These are phyloP conservation scores for Boeremia exigua DNA, from an alignment of 2,329 filamentous ascomycete species.

Conservation along the genomic window DNA sequence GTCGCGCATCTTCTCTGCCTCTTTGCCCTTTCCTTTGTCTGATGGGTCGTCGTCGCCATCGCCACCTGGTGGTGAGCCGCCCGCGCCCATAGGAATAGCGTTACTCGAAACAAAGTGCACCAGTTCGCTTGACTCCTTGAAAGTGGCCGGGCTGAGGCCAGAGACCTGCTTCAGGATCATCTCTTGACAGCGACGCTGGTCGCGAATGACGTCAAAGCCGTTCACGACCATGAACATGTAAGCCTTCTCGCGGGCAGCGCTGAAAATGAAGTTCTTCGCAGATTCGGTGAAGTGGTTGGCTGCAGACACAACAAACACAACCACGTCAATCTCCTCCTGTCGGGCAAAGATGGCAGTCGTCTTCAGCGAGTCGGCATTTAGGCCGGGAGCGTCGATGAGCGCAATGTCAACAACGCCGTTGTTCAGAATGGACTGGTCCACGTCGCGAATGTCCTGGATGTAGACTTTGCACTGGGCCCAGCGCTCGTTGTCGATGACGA, in stretches of 20 bases:
- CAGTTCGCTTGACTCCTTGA: constrained; percentile 88
- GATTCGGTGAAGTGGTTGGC: constrained; percentile 98
- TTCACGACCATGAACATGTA: constrained; percentile 99
- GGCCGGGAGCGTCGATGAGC: constrained; percentile 91
- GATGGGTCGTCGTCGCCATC: constrained; percentile 53
- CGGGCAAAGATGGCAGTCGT: constrained; percentile 96
- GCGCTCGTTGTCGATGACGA: constrained; percentile 85
- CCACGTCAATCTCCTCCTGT: constrained; percentile 98
- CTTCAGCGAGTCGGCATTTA: constrained; percentile 95
- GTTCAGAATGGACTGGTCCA: constrained; percentile 93
- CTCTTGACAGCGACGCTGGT: constrained; percentile 89
- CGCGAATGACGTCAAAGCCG: constrained; percentile 90
- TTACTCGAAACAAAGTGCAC: constrained; percentile 99
- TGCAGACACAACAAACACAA: constrained; percentile 96
- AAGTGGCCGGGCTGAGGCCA: constrained; percentile 86
- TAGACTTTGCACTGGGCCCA: constrained; percentile 98
- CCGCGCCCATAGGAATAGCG: constrained; percentile 74
- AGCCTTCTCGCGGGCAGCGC: constrained; percentile 93
- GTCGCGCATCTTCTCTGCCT: constrained; percentile 81
- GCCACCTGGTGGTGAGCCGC: constrained; percentile 42
- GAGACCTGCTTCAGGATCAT: constrained; percentile 91
- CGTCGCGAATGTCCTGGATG: constrained; percentile 83
- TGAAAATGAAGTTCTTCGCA: constrained; percentile 97
- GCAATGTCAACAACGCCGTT: constrained; percentile 98
- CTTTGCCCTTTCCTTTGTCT: constrained; percentile 67